Evolutionary conservation across 768 basidiomycete genomes (phyloP), one percentile per base, ranked within the genome.

Genomic region (Mycena metata): DNA sequence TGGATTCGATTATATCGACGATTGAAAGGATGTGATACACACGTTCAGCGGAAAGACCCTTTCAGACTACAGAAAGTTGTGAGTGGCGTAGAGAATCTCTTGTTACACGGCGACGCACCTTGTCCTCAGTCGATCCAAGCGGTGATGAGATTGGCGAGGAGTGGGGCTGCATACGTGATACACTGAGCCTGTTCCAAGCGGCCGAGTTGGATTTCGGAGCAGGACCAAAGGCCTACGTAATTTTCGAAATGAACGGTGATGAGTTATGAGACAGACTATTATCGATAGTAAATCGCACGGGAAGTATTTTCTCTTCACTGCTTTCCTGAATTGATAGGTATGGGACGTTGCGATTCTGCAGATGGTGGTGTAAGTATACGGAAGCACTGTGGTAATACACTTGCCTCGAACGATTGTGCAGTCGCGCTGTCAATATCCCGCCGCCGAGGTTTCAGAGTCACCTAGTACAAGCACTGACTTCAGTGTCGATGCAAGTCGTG

Each of bases 201-300:
- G 21, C 46, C 46, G 46, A 47, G 46, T 45, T 33, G 21, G 26
- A 12, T 16, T 58, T 58, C 24, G 12, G 41, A 26, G 42, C 16
- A 26, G 56, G 56, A 58, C 56, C 56, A 56, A 56, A 56, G 41
- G 42, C 55, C 55, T 56, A 42, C 54, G 23, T 42, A 26, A 56
- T n/a, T 42, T 39, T 56, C 5, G 24, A 56, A 55, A 55, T 55
- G 19, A 55, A 55, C 54, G 54, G 35, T 2, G 17, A 54, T 36
- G 26, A 33, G 33, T 33, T 41, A n/a, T n/a, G n/a, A n/a, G n/a
- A n/a, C n/a, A n/a, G n/a, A n/a, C n/a, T n/a, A n/a, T n/a, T n/a
- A n/a, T n/a, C n/a, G n/a, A 55, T 23, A 51, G 36, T n/a, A 39
- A 55, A 41, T 36, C 54, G 33, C 36, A 55, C 54, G 19, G 54